Base-by-base conservation (phyloP, 768 basidiomycete genomes). In the Suillus lakei region DNA sequence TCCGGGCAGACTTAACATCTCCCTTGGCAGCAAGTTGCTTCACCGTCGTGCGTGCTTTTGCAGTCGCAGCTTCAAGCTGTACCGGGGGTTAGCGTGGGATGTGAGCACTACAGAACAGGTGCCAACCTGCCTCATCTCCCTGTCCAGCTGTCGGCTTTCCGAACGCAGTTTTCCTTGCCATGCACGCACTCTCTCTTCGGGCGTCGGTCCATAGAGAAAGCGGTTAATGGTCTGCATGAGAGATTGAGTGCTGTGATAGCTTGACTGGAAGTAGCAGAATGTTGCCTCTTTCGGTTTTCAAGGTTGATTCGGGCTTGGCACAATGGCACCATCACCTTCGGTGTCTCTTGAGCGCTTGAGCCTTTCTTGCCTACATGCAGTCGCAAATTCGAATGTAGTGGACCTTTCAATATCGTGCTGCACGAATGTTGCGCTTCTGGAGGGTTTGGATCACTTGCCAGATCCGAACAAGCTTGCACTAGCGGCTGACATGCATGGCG, bases 61-160 rank as follows among this genome's bases (percentile, higher is more conserved):
- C 84, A 10, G 91, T 93, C 8, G 92, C 94, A 16, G 81, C 73
- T 68, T 98, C 96, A 58, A 99, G 86, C 93, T 98, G 60, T 39
- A 56, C 43, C 43, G 38, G 66, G 59, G 53, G 69, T 71, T 68
- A 62, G 68, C 53, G 54, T 65, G 61, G 43, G 61, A 60, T 55
- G 50, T 58, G 67, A 54, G 70, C 54, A 68, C 34, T 60, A 60
- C 54, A 61, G 60, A 64, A 62, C 50, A 55, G 53, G 70, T 71
- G 64, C 88, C 79, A 80, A 97, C 96, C 91, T 97, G 93, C 83
- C 90, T 91, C 84, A 96, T 96, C 83, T 99, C 98, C 78, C 95
- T 84, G 68, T 99, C 98, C 64, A 99, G 79, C 66, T 85, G 84
- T 30, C 98, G 86, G 73, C 88, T 84, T 77, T 99, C 94, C 64